Evolutionary conservation across 805 yeast species (phyloP), one percentile per base, ranked within the genome.

Genomic region (Komagataella ulmi): DNA sequence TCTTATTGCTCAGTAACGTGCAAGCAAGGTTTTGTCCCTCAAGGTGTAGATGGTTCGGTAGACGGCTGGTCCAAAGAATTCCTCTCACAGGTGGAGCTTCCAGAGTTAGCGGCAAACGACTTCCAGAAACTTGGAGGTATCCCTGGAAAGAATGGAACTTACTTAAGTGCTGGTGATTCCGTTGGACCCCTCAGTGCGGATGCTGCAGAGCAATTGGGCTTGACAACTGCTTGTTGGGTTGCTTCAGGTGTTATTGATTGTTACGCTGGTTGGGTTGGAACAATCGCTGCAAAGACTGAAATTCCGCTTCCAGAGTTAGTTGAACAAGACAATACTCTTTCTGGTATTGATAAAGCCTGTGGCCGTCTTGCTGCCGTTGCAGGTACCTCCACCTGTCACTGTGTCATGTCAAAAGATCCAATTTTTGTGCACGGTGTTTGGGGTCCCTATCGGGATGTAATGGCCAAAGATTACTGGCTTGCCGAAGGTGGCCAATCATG

Each of bases 401-500:
- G 93, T 59, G 89, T 88, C 53, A 75, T 91, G 75, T 84, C 95
- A 24, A 76, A 79, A 54, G 83, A 87, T 30, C 85, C 96, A 0
- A 80, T 88, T 47, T 90, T 91, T 64, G 98, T 91, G 7, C 80
- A 88, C 47, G 99, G 99, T 54, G 97, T 93, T 40, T 93, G 99
- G 99, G 99, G 99, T 12, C 99, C 99, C 2, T 93, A 93, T 68
- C 77, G 89, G 61, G 96, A 90, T 66, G 96, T 88, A 4, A 76
- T 91, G 72, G 85, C 95, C n/a, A 84, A 85, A 24, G 88, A 82
- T 5, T 83, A 74, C 61, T 93, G 98, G 98, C 74, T 90, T 56
- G 96, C 98, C 12, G 99, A 93, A 69, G 99, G 99, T 63, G 99
- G 99, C n/a, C 99, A 93, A 67, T 84, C 95, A 14, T 86, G 96